Percentiles rank a stretch among this genome's conserved stretches.
These are phyloP conservation scores for Trichoderma gracile DNA, from an alignment of 2,329 filamentous ascomycete genomes.

Conservation along the genomic window DNA sequence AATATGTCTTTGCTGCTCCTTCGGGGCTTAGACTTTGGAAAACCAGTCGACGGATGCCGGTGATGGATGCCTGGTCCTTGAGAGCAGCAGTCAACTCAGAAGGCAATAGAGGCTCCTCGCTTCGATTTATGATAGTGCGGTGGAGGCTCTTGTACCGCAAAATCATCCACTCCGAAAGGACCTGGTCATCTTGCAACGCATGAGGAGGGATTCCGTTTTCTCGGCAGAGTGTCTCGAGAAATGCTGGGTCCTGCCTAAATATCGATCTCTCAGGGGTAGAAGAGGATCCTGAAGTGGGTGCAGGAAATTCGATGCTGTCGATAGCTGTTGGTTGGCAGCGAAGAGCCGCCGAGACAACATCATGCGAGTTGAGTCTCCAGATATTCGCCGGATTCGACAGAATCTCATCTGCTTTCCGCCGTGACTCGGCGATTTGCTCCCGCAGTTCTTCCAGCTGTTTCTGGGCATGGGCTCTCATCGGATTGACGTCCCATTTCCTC, in stretches of 20 bases:
- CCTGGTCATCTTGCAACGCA: constrained; percentile 34
- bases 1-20: constrained; percentile 30
- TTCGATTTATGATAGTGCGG: constrained; percentile 19
- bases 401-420: constrained; percentile 33
- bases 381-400: constrained; percentile 32
- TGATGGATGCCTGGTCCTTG: constrained; percentile 32
- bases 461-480: constrained; percentile 31
- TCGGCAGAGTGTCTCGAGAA: constrained; percentile 31
- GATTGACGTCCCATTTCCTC: constrained; percentile 36
- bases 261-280: not conserved
- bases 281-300: not conserved
- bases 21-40: constrained; percentile 34
- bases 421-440: constrained; percentile 32
- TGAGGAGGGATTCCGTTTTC: constrained; percentile 39
- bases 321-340: constrained; percentile 28
- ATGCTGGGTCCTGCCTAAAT: not conserved
- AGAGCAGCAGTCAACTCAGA: constrained; percentile 31
- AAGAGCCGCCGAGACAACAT: constrained; percentile 47
- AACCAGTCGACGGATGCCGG: constrained; percentile 37
- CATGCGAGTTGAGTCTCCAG: constrained; percentile 46
- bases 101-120: constrained; percentile 13
- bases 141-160: constrained; percentile 32
- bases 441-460: constrained; percentile 38
- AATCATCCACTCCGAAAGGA: constrained; percentile 42
- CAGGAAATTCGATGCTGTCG: not conserved